phyloP scores from a whole-genome alignment of 2,329 filamentous ascomycete genomes.

The Beauveria rudraprayagi region DNA sequence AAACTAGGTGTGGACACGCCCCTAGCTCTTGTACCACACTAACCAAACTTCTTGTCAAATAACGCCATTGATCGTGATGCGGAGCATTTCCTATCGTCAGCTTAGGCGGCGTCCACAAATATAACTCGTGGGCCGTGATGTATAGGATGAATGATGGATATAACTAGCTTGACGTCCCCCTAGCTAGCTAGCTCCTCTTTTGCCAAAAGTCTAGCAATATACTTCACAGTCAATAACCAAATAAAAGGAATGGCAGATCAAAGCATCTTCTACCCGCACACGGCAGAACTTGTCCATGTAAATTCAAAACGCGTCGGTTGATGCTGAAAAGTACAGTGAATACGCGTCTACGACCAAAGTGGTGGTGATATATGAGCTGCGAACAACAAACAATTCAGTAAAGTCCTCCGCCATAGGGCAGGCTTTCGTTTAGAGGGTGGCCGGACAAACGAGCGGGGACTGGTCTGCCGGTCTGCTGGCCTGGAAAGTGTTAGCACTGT shows the following conservation, averaged over 20 bases:
- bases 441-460: no score
- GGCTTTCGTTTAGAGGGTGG: no score
- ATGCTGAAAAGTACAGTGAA: no score
- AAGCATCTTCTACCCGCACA: not conserved
- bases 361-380: no score
- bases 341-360: no score
- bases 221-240: not conserved
- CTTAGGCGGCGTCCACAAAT: constrained; percentile 29
- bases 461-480: no score
- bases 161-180: no score
- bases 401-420: no score
- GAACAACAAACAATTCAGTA: no score
- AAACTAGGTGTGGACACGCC: not conserved
- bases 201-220: not conserved
- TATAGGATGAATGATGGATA: no score
- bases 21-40: not conserved
- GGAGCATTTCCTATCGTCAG: constrained; percentile 23
- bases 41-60: not conserved
- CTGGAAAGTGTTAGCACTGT: no score
- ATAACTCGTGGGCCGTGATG: constrained; percentile 17
- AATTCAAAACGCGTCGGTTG: no score
- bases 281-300: not conserved
- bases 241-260: not conserved
- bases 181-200: not conserved
- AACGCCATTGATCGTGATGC: constrained; percentile 44